phyloP scores from a whole-genome alignment of 164 flowering plant species.

The Nymphaea colorata region DNA sequence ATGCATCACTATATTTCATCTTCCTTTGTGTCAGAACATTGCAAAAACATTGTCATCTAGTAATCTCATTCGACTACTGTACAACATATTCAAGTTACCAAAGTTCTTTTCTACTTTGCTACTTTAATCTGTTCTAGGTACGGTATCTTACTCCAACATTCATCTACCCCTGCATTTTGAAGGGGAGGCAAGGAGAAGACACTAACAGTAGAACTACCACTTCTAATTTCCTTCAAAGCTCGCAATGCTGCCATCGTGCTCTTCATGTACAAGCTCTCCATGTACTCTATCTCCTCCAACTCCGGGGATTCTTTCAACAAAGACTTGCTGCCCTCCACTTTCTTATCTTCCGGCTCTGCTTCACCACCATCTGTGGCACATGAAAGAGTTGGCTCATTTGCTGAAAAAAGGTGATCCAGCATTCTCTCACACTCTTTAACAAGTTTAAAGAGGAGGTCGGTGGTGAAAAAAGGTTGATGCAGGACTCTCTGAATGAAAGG shows the following conservation, averaged over 20 bases:
- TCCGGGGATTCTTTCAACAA: slow-evolving; percentile 21
- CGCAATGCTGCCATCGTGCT: slow-evolving; percentile 36
- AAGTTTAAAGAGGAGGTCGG: slow-evolving; percentile 66
- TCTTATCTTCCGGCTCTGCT: not conserved
- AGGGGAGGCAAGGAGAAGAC: slow-evolving; percentile 43
- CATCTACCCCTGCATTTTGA: slow-evolving; percentile 18
- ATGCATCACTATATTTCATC: not conserved
- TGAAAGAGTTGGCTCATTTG: slow-evolving; percentile 4
- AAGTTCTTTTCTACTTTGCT: slow-evolving; percentile 19
- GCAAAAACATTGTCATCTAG: not conserved
- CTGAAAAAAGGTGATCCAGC: slow-evolving; percentile 70
- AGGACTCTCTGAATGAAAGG: slow-evolving; percentile 70
- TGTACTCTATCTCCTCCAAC: slow-evolving; percentile 32
- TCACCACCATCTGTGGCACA: not conserved
- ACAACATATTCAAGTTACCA: not conserved
- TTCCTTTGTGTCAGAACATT: not conserved
- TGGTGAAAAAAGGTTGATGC: slow-evolving; percentile 69
- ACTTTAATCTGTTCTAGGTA: slow-evolving; percentile 21
- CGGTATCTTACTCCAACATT: slow-evolving; percentile 23
- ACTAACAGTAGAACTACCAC: slow-evolving; percentile 51
- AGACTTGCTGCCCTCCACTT: not conserved
- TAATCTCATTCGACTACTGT: not conserved
- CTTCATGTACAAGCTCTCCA: slow-evolving; percentile 42
- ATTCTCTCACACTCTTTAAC: slow-evolving; percentile 74
- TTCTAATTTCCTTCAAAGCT: slow-evolving; percentile 39